Evolutionary conservation across 257 asterid species (phyloP), one percentile per base, ranked within the genome.

Genomic region (Scutellaria minor): DNA sequence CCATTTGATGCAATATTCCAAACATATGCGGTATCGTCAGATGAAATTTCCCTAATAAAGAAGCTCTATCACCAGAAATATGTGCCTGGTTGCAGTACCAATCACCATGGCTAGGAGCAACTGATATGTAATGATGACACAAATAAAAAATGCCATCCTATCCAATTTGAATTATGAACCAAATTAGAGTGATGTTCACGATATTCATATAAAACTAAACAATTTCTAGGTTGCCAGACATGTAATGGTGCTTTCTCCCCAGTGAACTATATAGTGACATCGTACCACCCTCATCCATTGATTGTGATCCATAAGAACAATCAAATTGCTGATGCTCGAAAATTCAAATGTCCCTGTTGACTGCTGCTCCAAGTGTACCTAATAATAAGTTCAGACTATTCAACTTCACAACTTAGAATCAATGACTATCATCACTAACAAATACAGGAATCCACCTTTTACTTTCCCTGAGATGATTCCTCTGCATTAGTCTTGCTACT

Each of bases 361-460:
- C 27, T 75, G 78, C 35, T 69, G 78, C 76, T 69, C 82, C n/a
- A 14, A 57, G 3, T 80, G 77, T 40, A 68, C 82, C 88, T 72
- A 62, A 59, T 20, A 64, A 45, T 44, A 66, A 27, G 41, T 64
- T 74, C 13, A 63, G 54, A 27, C 12, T 24, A 51, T 15, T 24
- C 7, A 42, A 69, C 51, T 45, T 53, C 61, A 46, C 59, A 45
- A 44, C 18, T 7, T 13, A 18, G 44, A 56, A 69, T 55, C 54
- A 18, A 18, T 18, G 18, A 18, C 18, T 0, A 18, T 18, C 18
- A 18, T 18, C 18, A 18, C 18, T 18, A 18, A 18, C 18, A 18
- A 18, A 18, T 18, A 57, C 39, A 44, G 54, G 27, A 24, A 24
- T 24, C 27, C 27, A 24, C 27, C 27, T 2, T 24, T 31, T 0